A percentile compares a stretch with the other conserved stretches of the same genome.
phyloP scores from a whole-genome alignment of 495 filamentous ascomycete species.

The Haplographium delicatum region DNA sequence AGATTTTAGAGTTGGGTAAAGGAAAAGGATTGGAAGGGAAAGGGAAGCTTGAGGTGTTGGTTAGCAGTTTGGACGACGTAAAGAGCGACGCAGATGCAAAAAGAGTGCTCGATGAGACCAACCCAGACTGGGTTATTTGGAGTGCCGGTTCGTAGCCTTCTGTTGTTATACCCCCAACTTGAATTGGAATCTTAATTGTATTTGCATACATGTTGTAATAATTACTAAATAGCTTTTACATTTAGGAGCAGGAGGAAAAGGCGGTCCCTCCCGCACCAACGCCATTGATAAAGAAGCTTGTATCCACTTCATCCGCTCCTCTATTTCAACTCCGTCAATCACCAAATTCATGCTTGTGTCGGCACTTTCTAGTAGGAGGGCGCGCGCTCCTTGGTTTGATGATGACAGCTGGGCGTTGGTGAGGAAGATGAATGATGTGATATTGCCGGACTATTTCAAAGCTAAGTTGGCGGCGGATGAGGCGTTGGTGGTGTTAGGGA shows the following conservation, averaged over 20 bases:
- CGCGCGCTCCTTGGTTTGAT: conserved; percentile 59
- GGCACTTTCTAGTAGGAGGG: conserved; percentile 51
- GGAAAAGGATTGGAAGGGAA: conserved; percentile 31
- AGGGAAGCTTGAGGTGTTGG: conserved; percentile 49
- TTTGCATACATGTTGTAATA: not conserved
- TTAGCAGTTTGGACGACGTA: conserved; percentile 66
- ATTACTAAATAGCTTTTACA: not conserved
- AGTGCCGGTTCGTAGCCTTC: conserved; percentile 59
- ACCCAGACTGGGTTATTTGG: conserved; percentile 72
- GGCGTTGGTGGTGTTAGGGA: conserved; percentile 44
- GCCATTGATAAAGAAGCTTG: conserved; percentile 37
- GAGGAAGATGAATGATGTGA: conserved; percentile 44
- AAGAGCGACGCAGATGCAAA: conserved; percentile 57
- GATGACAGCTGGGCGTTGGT: conserved; percentile 50
- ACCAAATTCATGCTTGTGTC: conserved; percentile 74
- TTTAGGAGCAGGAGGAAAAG: conserved; percentile 69
- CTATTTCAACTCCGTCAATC: conserved; percentile 50
- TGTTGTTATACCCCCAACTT: not conserved
- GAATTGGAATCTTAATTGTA: not conserved
- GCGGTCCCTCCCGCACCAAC: conserved; percentile 53
- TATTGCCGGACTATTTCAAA: conserved; percentile 58
- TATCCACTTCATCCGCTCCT: conserved; percentile 52
- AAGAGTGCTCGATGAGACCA: conserved; percentile 52
- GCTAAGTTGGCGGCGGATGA: conserved; percentile 77
- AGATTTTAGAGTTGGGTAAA: conserved; percentile 55